Evolutionary conservation across 2,329 filamentous ascomycete species (phyloP).

Genomic region (Bipolaris gigantea): DNA sequence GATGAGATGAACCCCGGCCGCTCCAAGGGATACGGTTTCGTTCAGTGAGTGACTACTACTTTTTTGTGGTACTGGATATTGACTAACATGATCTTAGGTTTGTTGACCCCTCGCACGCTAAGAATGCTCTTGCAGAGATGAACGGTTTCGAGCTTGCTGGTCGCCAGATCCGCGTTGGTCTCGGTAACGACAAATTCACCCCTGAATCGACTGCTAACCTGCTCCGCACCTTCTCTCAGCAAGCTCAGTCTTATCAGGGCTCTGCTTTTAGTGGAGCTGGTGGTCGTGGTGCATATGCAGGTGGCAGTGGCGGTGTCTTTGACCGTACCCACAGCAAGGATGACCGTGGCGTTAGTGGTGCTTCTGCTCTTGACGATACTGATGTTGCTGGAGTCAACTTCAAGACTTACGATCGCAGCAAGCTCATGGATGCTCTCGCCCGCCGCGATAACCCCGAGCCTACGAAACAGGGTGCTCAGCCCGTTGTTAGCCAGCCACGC

Average conservation of each 20-base stretch:
- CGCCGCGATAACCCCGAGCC: slow-evolving; percentile 77
- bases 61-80: neutral
- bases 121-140: slow-evolving; percentile 97
- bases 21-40: slow-evolving; percentile 89
- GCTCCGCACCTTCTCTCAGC: slow-evolving; percentile 82
- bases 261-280: slow-evolving; percentile 90
- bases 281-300: slow-evolving; percentile 80
- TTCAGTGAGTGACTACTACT: slow-evolving; percentile 71
- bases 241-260: slow-evolving; percentile 69
- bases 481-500: slow-evolving; percentile 69
- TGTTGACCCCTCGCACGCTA: slow-evolving; percentile 84
- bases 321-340: slow-evolving; percentile 88
- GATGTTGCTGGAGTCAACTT: slow-evolving; percentile 99
- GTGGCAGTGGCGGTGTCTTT: slow-evolving; percentile 71
- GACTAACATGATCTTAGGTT: slow-evolving; percentile 65
- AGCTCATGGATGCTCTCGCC: slow-evolving; percentile 97
- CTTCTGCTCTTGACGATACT: slow-evolving; percentile 93
- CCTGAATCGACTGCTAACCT: slow-evolving; percentile 93
- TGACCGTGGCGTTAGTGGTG: slow-evolving; percentile 83
- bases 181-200: slow-evolving; percentile 99
- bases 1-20: slow-evolving; percentile 69
- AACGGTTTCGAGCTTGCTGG: slow-evolving; percentile 98
- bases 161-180: slow-evolving; percentile 95
- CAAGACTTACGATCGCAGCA: slow-evolving; percentile 98
- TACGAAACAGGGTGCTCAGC: slow-evolving; percentile 24